Evolutionary conservation across 495 filamentous ascomycete species (phyloP).

Genomic region (Penicillium subrubescens): DNA sequence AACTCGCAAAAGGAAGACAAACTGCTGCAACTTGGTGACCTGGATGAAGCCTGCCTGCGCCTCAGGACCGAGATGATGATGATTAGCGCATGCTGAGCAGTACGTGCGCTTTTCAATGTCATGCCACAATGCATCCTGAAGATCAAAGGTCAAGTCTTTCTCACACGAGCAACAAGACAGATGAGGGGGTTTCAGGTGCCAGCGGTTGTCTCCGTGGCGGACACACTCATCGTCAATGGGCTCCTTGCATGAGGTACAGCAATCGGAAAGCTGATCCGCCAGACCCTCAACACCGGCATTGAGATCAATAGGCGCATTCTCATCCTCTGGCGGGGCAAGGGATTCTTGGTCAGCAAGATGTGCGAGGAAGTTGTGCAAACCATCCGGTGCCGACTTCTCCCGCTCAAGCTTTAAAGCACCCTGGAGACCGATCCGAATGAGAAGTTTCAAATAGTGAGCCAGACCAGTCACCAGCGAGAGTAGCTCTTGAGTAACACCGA

Average conservation of each 20-base stretch:
- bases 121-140: conserved; percentile 67
- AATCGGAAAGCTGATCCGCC: conserved; percentile 78
- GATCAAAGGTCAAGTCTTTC: conserved; percentile 64
- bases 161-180: conserved; percentile 75
- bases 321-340: conserved; percentile 58
- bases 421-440: conserved; percentile 95
- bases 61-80: conserved; percentile 46
- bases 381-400: conserved; percentile 71
- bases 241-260: conserved; percentile 76
- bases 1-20: conserved; percentile 87
- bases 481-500: conserved; percentile 96
- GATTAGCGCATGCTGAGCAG: conserved; percentile 67
- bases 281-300: conserved; percentile 71
- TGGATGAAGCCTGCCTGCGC: conserved; percentile 58
- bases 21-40: conserved; percentile 86
- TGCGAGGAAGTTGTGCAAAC: conserved; percentile 77
- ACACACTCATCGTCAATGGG: conserved; percentile 94
- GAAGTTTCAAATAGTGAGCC: conserved; percentile 96
- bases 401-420: conserved; percentile 90
- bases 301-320: conserved; percentile 71
- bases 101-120: conserved; percentile 63
- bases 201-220: conserved; percentile 68
- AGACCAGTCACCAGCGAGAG: conserved; percentile 93
- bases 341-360: conserved; percentile 75
- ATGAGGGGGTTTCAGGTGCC: conserved; percentile 74